A percentile compares a stretch with the other conserved stretches of the same genome.
Evolutionary conservation across 2,329 filamentous ascomycete species (phyloP).

Genomic region (Teratosphaeria epicoccoides): DNA sequence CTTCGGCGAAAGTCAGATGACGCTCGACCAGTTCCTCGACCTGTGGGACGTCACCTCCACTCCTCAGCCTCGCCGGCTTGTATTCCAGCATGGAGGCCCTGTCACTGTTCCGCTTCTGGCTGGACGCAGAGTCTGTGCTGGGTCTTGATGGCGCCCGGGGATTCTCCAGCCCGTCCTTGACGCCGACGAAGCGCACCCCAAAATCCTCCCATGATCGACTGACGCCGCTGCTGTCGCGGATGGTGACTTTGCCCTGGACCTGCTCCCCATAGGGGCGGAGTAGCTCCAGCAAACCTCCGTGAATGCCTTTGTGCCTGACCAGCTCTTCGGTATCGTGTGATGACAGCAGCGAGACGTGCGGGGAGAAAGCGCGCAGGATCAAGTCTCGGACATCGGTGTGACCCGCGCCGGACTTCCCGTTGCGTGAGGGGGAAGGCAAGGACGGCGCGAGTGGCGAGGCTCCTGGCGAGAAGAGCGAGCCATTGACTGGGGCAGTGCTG

Average conservation of each 20-base stretch:
- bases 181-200: slow-evolving; percentile 70
- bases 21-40: slow-evolving; percentile 72
- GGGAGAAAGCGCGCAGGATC: slow-evolving; percentile 76
- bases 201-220: slow-evolving; percentile 83
- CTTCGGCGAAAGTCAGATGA: slow-evolving; percentile 66
- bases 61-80: slow-evolving; percentile 30
- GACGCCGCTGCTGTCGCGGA: slow-evolving; percentile 79
- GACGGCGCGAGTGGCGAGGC: slow-evolving; percentile 26
- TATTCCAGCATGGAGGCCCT: slow-evolving; percentile 22
- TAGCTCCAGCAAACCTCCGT: slow-evolving; percentile 70
- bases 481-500: slow-evolving; percentile 21
- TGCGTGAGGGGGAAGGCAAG: slow-evolving; percentile 28
- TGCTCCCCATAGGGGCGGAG: slow-evolving; percentile 84
- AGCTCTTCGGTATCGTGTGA: slow-evolving; percentile 77
- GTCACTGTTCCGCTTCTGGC: slow-evolving; percentile 11
- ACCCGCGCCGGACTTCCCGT: slow-evolving; percentile 30
- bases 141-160: slow-evolving; percentile 25
- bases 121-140: slow-evolving; percentile 29
- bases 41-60: slow-evolving; percentile 49
- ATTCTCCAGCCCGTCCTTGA: slow-evolving; percentile 45
- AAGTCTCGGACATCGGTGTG: slow-evolving; percentile 48
- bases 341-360: slow-evolving; percentile 77
- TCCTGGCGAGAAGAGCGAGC: slow-evolving; percentile 35
- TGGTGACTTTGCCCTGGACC: slow-evolving; percentile 75
- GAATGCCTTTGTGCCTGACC: slow-evolving; percentile 72